A percentile compares a stretch with the other conserved stretches of the same genome.
phyloP scores from a whole-genome alignment of 768 basidiomycete species.

The Suillus hirtellus region DNA sequence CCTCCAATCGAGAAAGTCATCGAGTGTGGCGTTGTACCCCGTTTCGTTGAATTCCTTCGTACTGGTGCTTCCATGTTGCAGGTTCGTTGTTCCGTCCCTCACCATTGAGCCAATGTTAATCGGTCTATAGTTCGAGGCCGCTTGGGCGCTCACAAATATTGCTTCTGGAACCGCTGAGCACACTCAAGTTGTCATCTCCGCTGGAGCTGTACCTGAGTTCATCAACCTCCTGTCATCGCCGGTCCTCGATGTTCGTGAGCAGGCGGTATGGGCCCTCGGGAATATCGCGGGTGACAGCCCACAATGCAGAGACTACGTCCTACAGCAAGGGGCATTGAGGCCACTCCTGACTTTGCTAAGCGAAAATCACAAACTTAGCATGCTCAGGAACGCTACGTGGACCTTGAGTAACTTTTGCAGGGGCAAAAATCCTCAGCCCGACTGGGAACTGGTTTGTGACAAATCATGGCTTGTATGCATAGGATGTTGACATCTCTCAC shows the following conservation, averaged over 20 bases:
- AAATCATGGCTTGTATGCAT: constrained; percentile 15
- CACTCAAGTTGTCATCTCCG: constrained; percentile 95
- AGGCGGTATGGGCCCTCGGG: constrained; percentile 99
- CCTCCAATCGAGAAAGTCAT: constrained; percentile 99
- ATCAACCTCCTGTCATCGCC: constrained; percentile 94
- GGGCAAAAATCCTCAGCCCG: constrained; percentile 96
- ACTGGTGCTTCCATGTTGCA: constrained; percentile 82
- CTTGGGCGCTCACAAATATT: constrained; percentile 98
- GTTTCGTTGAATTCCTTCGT: constrained; percentile 93
- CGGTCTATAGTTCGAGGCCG: constrained; percentile 81
- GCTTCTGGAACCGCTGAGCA: constrained; percentile 98
- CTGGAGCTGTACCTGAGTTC: constrained; percentile 94
- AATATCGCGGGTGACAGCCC: constrained; percentile 99
- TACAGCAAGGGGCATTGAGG: constrained; percentile 88
- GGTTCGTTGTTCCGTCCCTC: constrained; percentile 41
- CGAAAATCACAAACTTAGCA: constrained; percentile 98
- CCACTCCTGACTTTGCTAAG: constrained; percentile 88
- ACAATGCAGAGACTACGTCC: constrained; percentile 94
- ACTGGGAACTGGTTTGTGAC: constrained; percentile 87
- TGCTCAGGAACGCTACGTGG: constrained; percentile 99
- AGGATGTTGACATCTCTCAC: constrained; percentile 18
- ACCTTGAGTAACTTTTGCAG: constrained; percentile 99
- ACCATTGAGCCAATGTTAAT: constrained; percentile 14
- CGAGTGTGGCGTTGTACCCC: constrained; percentile 94
- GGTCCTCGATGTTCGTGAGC: constrained; percentile 96